Conservation (phyloP, 2,329 filamentous ascomycete species). For the Exserohilum rostratum region DNA sequence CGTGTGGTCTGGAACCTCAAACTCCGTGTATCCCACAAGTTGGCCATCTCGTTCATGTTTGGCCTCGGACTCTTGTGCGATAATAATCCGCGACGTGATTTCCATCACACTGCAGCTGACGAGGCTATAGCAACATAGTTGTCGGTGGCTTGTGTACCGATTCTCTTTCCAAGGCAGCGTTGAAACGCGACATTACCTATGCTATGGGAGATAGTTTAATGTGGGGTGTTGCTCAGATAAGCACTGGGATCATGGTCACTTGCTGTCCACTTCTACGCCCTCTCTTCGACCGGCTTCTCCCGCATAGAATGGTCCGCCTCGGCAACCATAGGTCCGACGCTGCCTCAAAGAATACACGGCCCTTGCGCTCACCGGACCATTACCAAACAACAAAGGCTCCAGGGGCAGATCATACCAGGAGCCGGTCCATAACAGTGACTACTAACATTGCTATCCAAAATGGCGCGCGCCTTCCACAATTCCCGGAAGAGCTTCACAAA, state of each 20-base stretch:
- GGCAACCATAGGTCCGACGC: neutral
- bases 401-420: neutral
- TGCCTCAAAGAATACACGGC: neutral
- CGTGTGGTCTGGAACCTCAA: conserved; percentile 34
- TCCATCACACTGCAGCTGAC: conserved; percentile 10
- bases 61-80: conserved; percentile 31
- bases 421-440: conserved; percentile 24
- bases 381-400: neutral
- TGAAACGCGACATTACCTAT: conserved; percentile 22
- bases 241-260: conserved; percentile 32
- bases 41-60: conserved; percentile 33
- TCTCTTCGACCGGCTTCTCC: conserved; percentile 27
- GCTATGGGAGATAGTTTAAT: conserved; percentile 22
- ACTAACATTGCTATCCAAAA: conserved; percentile 26
- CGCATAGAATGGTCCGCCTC: conserved; percentile 18
- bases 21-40: conserved; percentile 29
- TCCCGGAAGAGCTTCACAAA: conserved; percentile 13
- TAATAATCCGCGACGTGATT: neutral
- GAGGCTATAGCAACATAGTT: conserved; percentile 20
- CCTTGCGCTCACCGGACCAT: neutral
- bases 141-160: conserved; percentile 21
- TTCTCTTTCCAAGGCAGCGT: conserved; percentile 9
- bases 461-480: neutral
- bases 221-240: conserved; percentile 30
- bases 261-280: conserved; percentile 35